A percentile compares a stretch with the other conserved stretches of the same genome.
Conservation (phyloP, 257 asterid species). For the Capsicum rhomboideum region DNA sequence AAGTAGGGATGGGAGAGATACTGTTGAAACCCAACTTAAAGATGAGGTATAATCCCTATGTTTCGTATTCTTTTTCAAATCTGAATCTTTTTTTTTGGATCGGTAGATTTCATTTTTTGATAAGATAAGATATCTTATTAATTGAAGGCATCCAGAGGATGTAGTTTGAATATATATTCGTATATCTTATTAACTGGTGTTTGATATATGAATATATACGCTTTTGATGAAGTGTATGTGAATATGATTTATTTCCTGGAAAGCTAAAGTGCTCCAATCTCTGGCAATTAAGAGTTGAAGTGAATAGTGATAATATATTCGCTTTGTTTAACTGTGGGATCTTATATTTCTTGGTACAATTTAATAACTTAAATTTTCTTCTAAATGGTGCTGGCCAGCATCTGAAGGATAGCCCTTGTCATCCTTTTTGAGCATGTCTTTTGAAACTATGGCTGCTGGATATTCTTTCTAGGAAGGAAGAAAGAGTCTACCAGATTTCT, state of each 20-base stretch:
- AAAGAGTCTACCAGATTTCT: background rate
- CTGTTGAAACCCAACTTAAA: constrained; percentile 29
- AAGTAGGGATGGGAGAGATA: constrained; percentile 19
- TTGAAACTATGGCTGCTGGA: background rate
- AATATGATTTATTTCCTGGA: background rate
- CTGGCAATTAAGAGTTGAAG: background rate
- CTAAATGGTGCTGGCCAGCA: background rate
- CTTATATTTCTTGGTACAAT: background rate
- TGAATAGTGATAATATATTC: background rate
- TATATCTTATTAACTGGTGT: background rate
- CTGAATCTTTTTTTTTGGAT: background rate
- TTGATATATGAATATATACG: too few relatives aligned
- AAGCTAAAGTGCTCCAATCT: background rate
- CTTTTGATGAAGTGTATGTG: too few relatives aligned
- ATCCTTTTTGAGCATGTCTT: background rate
- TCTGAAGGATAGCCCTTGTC: background rate
- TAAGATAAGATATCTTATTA: background rate
- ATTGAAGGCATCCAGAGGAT: background rate
- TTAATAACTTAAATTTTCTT: background rate
- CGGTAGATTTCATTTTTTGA: background rate
- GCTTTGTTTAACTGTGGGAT: background rate
- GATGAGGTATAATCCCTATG: constrained; percentile 42
- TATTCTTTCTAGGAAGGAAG: background rate
- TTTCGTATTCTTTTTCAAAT: constrained; percentile 5
- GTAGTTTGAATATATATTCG: background rate